These are phyloP conservation scores for Begonia fuchsioides DNA, from an alignment of 306 rosid genomes.

Conservation along the genomic window DNA sequence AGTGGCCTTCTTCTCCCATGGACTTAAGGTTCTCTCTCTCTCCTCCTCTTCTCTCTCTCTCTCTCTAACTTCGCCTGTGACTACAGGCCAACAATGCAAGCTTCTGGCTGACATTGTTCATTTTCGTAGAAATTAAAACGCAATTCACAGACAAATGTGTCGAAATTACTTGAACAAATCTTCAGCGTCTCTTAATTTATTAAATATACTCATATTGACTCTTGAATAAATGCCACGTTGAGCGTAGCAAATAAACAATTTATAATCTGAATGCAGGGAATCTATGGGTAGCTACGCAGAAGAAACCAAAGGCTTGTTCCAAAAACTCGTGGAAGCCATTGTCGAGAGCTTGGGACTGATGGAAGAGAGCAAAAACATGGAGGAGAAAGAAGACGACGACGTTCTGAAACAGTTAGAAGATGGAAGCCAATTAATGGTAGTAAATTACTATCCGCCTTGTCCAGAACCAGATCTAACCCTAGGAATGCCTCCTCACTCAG, in stretches of 20 bases:
- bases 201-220: neutral
- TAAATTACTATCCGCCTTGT: slow-evolving; percentile 78
- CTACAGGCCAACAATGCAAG: too few relatives aligned
- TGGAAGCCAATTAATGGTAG: slow-evolving; percentile 80
- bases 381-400: slow-evolving; percentile 15
- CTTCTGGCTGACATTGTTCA: too few relatives aligned
- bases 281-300: slow-evolving; percentile 49
- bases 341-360: slow-evolving; percentile 48
- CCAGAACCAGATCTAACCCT: slow-evolving; percentile 88
- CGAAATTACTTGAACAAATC: too few relatives aligned
- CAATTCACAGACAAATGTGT: too few relatives aligned
- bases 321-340: slow-evolving; percentile 42
- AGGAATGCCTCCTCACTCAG: slow-evolving; percentile 92
- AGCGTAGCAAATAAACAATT: neutral
- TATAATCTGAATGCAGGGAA: slow-evolving; percentile 17
- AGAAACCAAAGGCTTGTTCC: slow-evolving; percentile 39
- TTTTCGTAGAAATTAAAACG: too few relatives aligned
- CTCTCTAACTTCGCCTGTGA: neutral
- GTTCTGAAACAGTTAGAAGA: slow-evolving; percentile 34
- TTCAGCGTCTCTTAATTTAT: too few relatives aligned
- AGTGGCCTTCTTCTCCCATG: slow-evolving; percentile 68
- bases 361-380: slow-evolving; percentile 13
- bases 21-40: slow-evolving; percentile 38
- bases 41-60: neutral
- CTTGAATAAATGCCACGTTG: neutral